Base-by-base conservation (phyloP, 371 early-diverging fungal genomes). In the Apophysomyces sp. region DNA sequence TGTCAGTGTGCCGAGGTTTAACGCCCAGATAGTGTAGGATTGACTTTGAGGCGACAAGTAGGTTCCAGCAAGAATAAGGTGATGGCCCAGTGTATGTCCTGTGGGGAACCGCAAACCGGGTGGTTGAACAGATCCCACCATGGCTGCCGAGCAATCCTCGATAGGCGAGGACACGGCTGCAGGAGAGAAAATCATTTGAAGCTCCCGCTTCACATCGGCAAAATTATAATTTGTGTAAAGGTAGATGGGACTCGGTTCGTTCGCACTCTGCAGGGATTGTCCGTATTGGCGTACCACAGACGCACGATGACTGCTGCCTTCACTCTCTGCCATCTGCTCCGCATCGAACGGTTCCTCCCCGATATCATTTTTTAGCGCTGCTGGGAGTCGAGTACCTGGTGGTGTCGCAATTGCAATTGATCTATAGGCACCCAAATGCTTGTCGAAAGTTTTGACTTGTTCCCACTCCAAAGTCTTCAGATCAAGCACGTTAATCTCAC, bases 201-300 rank as follows among this genome's bases (percentile, higher is more conserved):
- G 73, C 55, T 89, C 89, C 30, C 92, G 86, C 66, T 86, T 86
- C 40, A 91, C 91, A 32, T 89, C 84, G 6, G 87, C 82, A 72
- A 92, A 92, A 66, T 91, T 92, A 73, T 89, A 90, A 72, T 92
- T 92, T 62, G 90, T 89, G 69, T 92, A 92, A 12, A 92, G 72
- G 57, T 84, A 88, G 39, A 86, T 72, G 2, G 85, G 84, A 24
- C 58, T 60, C 1, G 65, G 44, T n/a, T 66, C 66, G 15, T 69
- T 58, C 4, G 57, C 52, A 4, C 58, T 52, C n/a, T 67, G 64
- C 18, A 62, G n/a, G 11, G 63, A 34, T 21, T 27, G 44, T 8
- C 55, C 51, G 13, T 55, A 55, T 18, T 63, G 72, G 9, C 62
- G 44, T 2, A 62, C 60, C n/a, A 62, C 55, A 1, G 63, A 55